Evolutionary conservation across 225 moss, liverwort and hornwort genomes (phyloP), one percentile per base, ranked within the genome.

Genomic region (Sphagnum tenellum): DNA sequence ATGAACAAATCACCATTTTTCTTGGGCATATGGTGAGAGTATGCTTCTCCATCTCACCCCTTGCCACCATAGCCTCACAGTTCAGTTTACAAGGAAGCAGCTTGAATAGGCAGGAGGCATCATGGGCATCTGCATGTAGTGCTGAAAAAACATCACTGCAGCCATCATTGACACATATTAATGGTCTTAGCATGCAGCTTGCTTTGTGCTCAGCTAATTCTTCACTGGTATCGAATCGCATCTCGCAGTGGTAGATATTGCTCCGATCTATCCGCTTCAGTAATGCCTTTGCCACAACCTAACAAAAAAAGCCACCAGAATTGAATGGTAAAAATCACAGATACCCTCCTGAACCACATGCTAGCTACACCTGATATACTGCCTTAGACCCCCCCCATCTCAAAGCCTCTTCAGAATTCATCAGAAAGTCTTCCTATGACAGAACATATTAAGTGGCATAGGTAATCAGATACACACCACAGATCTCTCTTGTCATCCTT

Each of bases 11-110:
- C 47, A 68, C 73, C 53, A 80, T 70, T 71, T 72, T 86, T 80
- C 83, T 83, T 49, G 86, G 80, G 69, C 86, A 86, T 65, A 83
- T 75, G 50, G 86, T 86, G 59, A 79, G 72, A 70, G 83, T 79
- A 57, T 86, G 86, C 6, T 68, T 70, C 61, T 72, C 65, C 86
- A 86, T 86, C 56, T 86, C 77, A 45, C 75, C 66, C 14, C 86
- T 77, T 59, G 46, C 75, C 73, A 86, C 86, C 65, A 79, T 75
- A 56, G 77, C 66, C 69, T 78, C 78, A 73, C 86, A 86, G 12
- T 82, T 74, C 49, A 80, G 80, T 59, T 78, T 70, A 67, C 86
- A 86, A 4, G 77, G 73, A 46, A 86, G 80, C 49, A 76, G 79
- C 73, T 86, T 83, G 74, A 73, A 83, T 65, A 44, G 67, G 56